These are phyloP conservation scores for Spiromastix sp. DNA, from an alignment of 2,329 filamentous ascomycete genomes.

Conservation along the genomic window DNA sequence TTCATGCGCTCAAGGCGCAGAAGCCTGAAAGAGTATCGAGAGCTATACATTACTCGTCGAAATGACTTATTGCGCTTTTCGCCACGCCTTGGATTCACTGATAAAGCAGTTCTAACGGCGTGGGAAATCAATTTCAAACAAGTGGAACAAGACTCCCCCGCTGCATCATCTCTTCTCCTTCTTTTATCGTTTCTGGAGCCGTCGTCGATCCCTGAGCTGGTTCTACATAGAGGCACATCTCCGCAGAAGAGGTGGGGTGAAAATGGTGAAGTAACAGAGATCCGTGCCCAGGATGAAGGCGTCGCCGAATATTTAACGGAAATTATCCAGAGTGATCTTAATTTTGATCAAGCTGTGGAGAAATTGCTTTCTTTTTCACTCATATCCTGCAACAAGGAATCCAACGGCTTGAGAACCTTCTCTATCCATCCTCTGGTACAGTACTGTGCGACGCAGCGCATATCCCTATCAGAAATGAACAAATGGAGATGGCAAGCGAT, in stretches of 20 bases:
- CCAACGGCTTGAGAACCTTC: slow-evolving; percentile 8
- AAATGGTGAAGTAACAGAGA: slow-evolving; percentile 8
- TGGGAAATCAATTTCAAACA: slow-evolving; percentile 12
- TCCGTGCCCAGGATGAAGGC: slow-evolving; percentile 8
- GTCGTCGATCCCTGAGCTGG: slow-evolving; percentile 8
- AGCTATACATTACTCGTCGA: slow-evolving; percentile 6
- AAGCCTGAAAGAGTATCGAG: slow-evolving; percentile 7
- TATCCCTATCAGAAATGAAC: slow-evolving; percentile 1
- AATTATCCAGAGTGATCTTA: slow-evolving; percentile 8
- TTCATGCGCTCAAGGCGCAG: slow-evolving; percentile 9
- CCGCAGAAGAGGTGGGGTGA: slow-evolving; percentile 6
- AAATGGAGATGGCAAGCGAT: slow-evolving; percentile 5
- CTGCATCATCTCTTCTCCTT: slow-evolving; percentile 6
- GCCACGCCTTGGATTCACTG: slow-evolving; percentile 3
- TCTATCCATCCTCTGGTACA: slow-evolving; percentile 12
- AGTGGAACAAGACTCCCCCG: slow-evolving; percentile 4
- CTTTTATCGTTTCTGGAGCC: slow-evolving; percentile 10
- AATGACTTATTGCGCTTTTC: slow-evolving; percentile 6
- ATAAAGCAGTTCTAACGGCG: slow-evolving; percentile 9
- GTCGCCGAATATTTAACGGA: slow-evolving; percentile 5
- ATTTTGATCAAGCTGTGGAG: slow-evolving; percentile 9
- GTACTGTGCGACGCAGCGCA: slow-evolving; percentile 6
- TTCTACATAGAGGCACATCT: slow-evolving; percentile 8
- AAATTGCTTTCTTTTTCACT: slow-evolving; percentile 11
- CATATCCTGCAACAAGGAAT: slow-evolving; percentile 9